Evolutionary conservation across 139 green algal species (phyloP), one percentile per base, ranked within the genome.

Genomic region (Zygnema circumcarinatum): DNA sequence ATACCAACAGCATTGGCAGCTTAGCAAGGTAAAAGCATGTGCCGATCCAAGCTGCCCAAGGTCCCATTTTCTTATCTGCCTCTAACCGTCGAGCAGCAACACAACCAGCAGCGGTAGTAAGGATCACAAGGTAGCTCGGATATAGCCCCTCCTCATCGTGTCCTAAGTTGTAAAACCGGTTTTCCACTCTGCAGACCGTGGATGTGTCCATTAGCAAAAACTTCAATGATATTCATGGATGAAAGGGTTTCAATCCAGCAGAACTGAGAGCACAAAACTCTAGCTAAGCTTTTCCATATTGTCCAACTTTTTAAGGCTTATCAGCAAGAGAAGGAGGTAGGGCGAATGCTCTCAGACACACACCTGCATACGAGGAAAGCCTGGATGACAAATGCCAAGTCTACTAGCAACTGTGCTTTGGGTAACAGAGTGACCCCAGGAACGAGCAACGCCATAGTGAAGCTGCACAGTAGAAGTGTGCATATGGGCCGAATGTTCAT

Each of bases 1-100:
- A 95, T 54, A 99, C 79, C 53, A 96, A 25, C 47, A 98, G 91
- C 94, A 98, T 96, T 22, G 93, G 41, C 0, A 97, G 90, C 91
- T 99, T 99, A 40, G 94, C 92, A 11, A 68, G 40, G 88, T 97
- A 98, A 16, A 96, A 40, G 47, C 92, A 96, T 73, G 94, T 86
- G 1, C 2, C 81, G 36, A 90, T 25, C 89, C 89, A 92, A 31
- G n/a, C 41, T 25, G 73, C 52, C 87, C 38, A 78, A 72, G 74
- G 32, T 7, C 33, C 68, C 33, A 93, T 42, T 47, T 76, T 67
- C 54, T 86, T 85, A 21, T 68, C 54, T 11, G 52, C 56, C 0
- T 83, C 38, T 7, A 95, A 82, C 1, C 81, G 73, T 40, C 35
- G 89, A 21, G 88, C 92, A 0, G 94, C 81, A 38, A 89, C 82